Evolutionary conservation across 441 rosid species (phyloP), one percentile per base, ranked within the genome.

Genomic region (Syzygium syzygioides): DNA sequence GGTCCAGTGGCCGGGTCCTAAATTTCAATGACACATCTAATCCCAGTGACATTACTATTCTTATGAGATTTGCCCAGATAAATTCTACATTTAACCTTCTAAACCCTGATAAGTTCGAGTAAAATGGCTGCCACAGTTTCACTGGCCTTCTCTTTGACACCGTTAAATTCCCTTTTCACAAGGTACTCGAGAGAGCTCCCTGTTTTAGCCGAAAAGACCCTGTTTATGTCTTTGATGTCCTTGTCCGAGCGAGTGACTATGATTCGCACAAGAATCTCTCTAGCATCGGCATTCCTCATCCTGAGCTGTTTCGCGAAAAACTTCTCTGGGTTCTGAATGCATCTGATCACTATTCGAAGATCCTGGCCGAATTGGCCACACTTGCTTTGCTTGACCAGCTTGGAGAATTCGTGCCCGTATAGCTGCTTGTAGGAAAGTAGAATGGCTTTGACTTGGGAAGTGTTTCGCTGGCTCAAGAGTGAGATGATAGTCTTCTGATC

Each of bases 391-490:
- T 88, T 80, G 14, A 88, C 23, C 85, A 68, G 53, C 86, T 32
- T 80, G 89, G 79, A 88, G 86, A 88, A 88, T 71, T 88, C 89
- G 55, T 83, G 80, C 41, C 89, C 89, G 37, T 88, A 88, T 9
- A 88, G 89, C 86, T 59, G 86, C 89, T 88, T 88, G 89, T 56
- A 88, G 60, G 86, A 83, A 18, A 88, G 48, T 10, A 88, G 79
- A 26, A 88, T 88, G 48, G 86, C 86, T 56, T 57, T 80, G 28
- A 88, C 76, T 85, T 83, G 89, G 56, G 55, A 64, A 2, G 89
- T 88, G 79, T 88, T 88, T 48, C 89, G 62, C 55, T 71, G 86
- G 86, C 79, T 88, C 86, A 88, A 23, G 50, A 88, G 86, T 23
- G 89, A 45, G 32, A 52, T 50, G 86, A 88, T 88, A n/a, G 89